Percentiles rank a stretch among this genome's conserved stretches.
Evolutionary conservation across 805 yeast genomes (phyloP).

Genomic region (Cephaloascus fragrans): DNA sequence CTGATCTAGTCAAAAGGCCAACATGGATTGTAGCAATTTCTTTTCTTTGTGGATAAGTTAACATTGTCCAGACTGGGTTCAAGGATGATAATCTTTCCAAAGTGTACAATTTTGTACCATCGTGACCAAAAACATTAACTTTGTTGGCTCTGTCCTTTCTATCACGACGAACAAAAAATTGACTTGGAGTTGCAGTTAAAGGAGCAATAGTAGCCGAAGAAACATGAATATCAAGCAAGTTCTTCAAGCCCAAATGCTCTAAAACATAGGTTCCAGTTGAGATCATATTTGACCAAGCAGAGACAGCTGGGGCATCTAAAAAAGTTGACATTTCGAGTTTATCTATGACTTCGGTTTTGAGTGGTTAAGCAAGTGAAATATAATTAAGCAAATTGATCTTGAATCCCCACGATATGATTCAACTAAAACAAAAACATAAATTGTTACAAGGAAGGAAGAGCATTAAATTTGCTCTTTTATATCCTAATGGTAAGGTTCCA

Average conservation of each 20-base stretch:
- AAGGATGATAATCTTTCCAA: conserved; percentile 38
- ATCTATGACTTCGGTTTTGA: not conserved
- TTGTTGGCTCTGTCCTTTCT: conserved; percentile 31
- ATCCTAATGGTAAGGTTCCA: too few relatives aligned
- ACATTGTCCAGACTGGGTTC: conserved; percentile 44
- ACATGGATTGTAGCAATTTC: conserved; percentile 43
- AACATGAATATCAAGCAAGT: conserved; percentile 24
- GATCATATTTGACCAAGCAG: conserved; percentile 25
- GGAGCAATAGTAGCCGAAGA: conserved; percentile 31
- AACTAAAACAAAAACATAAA: too few relatives aligned
- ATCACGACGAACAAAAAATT: conserved; percentile 39
- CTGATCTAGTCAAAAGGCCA: conserved; percentile 33
- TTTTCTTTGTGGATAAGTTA: conserved; percentile 29
- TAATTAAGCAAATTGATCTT: too few relatives aligned
- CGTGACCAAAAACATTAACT: conserved; percentile 38
- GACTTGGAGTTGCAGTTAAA: conserved; percentile 25
- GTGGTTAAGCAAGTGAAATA: not conserved
- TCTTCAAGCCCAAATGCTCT: conserved; percentile 29
- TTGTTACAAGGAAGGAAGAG: too few relatives aligned
- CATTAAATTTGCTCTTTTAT: too few relatives aligned
- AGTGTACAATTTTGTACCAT: conserved; percentile 33
- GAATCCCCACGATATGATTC: too few relatives aligned
- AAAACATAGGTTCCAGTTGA: conserved; percentile 31
- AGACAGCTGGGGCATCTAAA: conserved; percentile 38
- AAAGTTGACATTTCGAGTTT: too few relatives aligned